Evolutionary conservation across 2,329 filamentous ascomycete species (phyloP).

Genomic region (Alternaria conjuncta): DNA sequence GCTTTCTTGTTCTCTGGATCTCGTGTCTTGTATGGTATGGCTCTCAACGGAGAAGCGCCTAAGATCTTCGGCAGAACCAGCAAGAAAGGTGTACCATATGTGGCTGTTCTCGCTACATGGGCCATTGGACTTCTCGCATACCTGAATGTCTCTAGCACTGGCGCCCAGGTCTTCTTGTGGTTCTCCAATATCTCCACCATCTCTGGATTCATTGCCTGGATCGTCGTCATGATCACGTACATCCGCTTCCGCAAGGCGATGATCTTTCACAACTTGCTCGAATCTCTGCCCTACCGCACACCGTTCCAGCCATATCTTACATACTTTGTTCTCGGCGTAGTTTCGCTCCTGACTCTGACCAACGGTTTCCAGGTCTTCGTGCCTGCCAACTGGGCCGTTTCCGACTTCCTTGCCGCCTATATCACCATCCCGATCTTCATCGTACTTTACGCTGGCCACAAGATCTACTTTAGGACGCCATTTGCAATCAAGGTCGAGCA

Average conservation of each 20-base stretch:
- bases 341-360: slow-evolving; percentile 41
- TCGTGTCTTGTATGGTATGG: slow-evolving; percentile 58
- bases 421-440: slow-evolving; percentile 52
- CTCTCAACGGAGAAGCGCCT: slow-evolving; percentile 60
- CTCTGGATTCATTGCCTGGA: slow-evolving; percentile 63
- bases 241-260: slow-evolving; percentile 62
- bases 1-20: slow-evolving; percentile 66
- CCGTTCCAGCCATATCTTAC: slow-evolving; percentile 62
- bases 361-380: slow-evolving; percentile 62
- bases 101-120: slow-evolving; percentile 48
- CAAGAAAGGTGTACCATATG: slow-evolving; percentile 52
- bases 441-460: slow-evolving; percentile 44
- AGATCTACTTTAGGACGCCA: slow-evolving; percentile 37
- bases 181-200: slow-evolving; percentile 73
- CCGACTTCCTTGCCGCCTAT: slow-evolving; percentile 61
- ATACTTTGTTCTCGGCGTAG: slow-evolving; percentile 63
- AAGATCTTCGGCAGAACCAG: slow-evolving; percentile 57
- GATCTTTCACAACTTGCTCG: slow-evolving; percentile 61
- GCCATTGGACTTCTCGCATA: slow-evolving; percentile 56
- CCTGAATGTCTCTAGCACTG: slow-evolving; percentile 56
- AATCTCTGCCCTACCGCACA: slow-evolving; percentile 59
- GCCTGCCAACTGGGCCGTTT: slow-evolving; percentile 49
- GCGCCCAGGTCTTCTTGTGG: slow-evolving; percentile 66
- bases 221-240: slow-evolving; percentile 63
- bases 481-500: slow-evolving; percentile 36